These are phyloP conservation scores for Cyclotella sp. DNA, from an alignment of 108 stramenopile species.

Conservation along the genomic window DNA sequence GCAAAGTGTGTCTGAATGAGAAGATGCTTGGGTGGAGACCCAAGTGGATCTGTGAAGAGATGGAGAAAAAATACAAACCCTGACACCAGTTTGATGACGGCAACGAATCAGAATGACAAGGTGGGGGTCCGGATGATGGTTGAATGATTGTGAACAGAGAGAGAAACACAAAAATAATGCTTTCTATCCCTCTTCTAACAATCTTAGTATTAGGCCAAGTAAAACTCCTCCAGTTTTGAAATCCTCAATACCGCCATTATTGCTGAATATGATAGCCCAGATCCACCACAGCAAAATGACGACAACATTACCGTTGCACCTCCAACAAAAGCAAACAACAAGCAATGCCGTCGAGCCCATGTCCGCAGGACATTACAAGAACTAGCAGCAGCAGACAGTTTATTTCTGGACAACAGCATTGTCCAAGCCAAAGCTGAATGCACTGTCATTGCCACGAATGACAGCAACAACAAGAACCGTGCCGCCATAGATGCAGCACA, in stretches of 20 bases:
- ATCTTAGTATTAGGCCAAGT: slow-evolving; percentile 1
- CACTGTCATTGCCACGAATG: slow-evolving; percentile 3
- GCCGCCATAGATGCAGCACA: slow-evolving; percentile 5
- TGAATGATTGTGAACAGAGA: slow-evolving; percentile 6
- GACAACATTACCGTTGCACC: neutral
- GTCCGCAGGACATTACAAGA: neutral
- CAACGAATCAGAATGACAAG: neutral
- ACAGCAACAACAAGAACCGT: neutral
- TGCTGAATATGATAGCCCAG: slow-evolving; percentile 15
- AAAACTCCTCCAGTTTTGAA: neutral
- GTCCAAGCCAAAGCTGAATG: slow-evolving; percentile 5
- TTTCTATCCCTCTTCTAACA: neutral
- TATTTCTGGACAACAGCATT: slow-evolving; percentile 17
- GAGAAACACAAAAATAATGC: neutral
- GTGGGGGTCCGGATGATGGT: slow-evolving; percentile 9
- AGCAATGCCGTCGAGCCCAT: neutral
- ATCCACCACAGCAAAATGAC: slow-evolving; percentile 6
- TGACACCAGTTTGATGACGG: slow-evolving; percentile 7
- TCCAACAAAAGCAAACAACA: neutral
- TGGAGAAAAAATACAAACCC: slow-evolving; percentile 11
- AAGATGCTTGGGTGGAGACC: slow-evolving; percentile 5
- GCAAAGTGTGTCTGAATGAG: slow-evolving; percentile 14
- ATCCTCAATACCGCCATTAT: neutral
- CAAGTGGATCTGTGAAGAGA: slow-evolving; percentile 5
- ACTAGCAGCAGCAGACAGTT: slow-evolving; percentile 8